A percentile compares a stretch with the other conserved stretches of the same genome.
Conservation (phyloP, 306 rosid species). For the Castanea sativa region DNA sequence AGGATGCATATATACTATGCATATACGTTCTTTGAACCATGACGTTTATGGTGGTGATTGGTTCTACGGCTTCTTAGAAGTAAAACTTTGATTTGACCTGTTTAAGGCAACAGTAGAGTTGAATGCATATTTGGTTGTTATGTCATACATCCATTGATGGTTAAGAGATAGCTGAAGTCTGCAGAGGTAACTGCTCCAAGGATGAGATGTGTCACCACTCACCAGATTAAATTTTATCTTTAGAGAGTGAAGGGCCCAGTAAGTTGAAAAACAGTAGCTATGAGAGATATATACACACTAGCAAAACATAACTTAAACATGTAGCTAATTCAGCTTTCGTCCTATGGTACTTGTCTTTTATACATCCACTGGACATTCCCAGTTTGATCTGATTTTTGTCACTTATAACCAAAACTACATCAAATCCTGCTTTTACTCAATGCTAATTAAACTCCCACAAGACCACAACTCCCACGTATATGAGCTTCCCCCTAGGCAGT, state of each 20-base stretch:
- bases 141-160: background rate
- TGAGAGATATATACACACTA: background rate
- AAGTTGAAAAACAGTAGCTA: background rate
- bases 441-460: background rate
- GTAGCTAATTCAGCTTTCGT: slow-evolving; percentile 14
- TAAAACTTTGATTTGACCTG: background rate
- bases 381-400: slow-evolving; percentile 12
- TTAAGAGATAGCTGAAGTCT: background rate
- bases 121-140: background rate
- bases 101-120: background rate
- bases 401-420: slow-evolving; percentile 16
- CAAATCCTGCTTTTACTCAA: slow-evolving; percentile 7
- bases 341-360: slow-evolving; percentile 21
- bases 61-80: background rate
- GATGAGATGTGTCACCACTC: background rate
- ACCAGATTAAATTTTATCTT: background rate
- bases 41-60: no score
- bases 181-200: no score
- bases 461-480: background rate
- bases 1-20: no score
- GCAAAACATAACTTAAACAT: slow-evolving; percentile 2
- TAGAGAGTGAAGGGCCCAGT: background rate
- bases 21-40: no score
- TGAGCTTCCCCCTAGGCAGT: background rate
- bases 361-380: slow-evolving; percentile 22